Base-by-base conservation (phyloP, 176 grass and related monocot species). In the Avena eriantha region DNA sequence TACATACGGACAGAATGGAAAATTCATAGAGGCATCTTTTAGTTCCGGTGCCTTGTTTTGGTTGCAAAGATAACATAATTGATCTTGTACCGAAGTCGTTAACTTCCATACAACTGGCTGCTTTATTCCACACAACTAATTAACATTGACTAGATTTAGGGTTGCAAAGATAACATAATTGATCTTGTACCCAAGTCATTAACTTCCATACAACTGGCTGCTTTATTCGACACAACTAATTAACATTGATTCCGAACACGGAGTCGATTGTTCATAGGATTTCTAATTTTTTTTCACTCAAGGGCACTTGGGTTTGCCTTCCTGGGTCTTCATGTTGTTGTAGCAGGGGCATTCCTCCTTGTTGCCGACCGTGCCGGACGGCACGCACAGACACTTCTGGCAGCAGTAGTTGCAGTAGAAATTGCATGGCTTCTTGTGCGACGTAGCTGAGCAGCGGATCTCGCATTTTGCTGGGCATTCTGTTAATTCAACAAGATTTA, bases 401-500 rank as follows among this genome's bases (percentile, higher is more conserved):
- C 91, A 93, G 84, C 91, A 90, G 2, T 83, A 81, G 58, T 84
- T 89, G 81, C 87, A 90, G 22, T 34, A 83, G 29, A 80, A 85
- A 17, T 80, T 47, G 55, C 91, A 93, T 13, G 85, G 29, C 12
- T 90, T 81, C 22, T 5, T 65, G 50, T 80, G 23, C 15, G 58
- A 36, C 3, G 87, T 86, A 4, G 80, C 80, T 9, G 83, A 84
- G 70, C 87, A 90, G 16, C 91, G 84, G 16, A 77, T 75, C 7
- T 64, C 21, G 14, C 91, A 90, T 74, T 84, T 89, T 0, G 4
- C 4, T 11, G 59, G 76, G 17, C 91, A 93, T 56, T 93, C 84
- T 92, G 68, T 14, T 56, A 3, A 19, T 51, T 12, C 23, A 54
- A 15, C 9, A 29, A 12, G 1, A 26, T 72, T 72, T 49, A 49